These are phyloP conservation scores for Pyrenophora teres DNA, from an alignment of 2,329 filamentous ascomycete genomes.

Conservation along the genomic window DNA sequence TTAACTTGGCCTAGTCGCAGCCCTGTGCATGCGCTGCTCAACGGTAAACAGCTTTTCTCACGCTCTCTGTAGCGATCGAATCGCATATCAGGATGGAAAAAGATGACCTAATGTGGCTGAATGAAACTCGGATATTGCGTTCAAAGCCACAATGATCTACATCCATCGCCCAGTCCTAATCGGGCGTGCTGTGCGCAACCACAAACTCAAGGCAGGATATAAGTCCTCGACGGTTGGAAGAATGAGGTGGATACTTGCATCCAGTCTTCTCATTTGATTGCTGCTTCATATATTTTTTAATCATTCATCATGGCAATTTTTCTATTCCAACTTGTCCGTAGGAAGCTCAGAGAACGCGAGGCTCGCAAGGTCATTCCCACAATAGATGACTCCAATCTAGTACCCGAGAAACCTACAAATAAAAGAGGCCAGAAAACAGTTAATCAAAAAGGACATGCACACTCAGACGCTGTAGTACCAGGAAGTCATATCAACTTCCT, in stretches of 20 bases:
- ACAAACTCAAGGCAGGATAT: constrained; percentile 7
- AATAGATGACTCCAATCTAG: constrained; percentile 30
- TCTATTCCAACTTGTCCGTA: constrained; percentile 34
- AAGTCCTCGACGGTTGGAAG: constrained; percentile 1
- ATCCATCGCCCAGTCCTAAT: not conserved
- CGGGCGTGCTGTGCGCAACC: constrained; percentile 8
- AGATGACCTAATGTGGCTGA: not conserved
- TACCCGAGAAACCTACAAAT: constrained; percentile 18
- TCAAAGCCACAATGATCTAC: constrained; percentile 7
- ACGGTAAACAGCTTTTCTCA: not conserved
- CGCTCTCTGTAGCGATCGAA: not conserved
- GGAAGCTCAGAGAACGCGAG: constrained; percentile 28
- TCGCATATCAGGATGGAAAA: no score
- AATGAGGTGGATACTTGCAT: not conserved
- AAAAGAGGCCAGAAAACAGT: not conserved
- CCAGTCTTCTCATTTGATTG: not conserved
- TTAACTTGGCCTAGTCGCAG: constrained; percentile 16
- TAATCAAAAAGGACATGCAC: not conserved
- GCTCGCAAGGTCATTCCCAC: constrained; percentile 28
- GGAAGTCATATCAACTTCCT: constrained; percentile 14
- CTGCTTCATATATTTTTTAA: no score
- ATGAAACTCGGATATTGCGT: not conserved
- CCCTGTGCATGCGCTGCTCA: not conserved
- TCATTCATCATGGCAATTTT: constrained; percentile 24
- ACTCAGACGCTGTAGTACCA: not conserved